phyloP scores from a whole-genome alignment of 768 basidiomycete genomes.

The Lentinula sp. region DNA sequence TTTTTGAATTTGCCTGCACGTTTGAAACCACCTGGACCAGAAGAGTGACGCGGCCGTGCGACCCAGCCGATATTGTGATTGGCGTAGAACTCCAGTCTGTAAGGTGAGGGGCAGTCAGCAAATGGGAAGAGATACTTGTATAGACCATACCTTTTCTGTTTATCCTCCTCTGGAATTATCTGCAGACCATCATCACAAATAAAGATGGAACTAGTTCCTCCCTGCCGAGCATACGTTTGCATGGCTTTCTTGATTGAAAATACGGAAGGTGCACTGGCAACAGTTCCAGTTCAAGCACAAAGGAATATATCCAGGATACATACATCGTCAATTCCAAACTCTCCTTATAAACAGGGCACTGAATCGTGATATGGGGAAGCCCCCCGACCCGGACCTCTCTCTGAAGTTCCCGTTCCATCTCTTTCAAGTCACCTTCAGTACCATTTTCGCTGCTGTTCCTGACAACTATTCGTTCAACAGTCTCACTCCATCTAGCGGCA shows the following conservation, averaged over 20 bases:
- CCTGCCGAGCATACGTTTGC: conserved; percentile 83
- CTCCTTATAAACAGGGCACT: conserved; percentile 88
- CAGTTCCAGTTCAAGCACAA: background rate
- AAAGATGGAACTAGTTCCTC: conserved; percentile 74
- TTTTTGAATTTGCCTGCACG: conserved; percentile 92
- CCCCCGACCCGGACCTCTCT: conserved; percentile 11
- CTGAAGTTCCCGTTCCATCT: background rate
- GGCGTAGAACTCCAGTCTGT: conserved; percentile 59
- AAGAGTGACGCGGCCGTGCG: conserved; percentile 69
- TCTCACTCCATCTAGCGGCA: background rate
- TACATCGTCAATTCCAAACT: conserved; percentile 69
- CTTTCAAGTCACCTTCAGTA: background rate
- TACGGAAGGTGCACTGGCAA: conserved; percentile 59
- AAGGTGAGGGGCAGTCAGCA: background rate
- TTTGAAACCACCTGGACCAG: conserved; percentile 79
- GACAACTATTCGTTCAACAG: background rate
- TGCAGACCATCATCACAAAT: conserved; percentile 84
- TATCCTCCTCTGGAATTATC: conserved; percentile 56
- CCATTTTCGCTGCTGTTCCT: background rate
- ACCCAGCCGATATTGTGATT: conserved; percentile 68
- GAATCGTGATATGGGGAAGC: conserved; percentile 74
- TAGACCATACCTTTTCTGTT: conserved; percentile 36
- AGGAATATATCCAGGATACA: background rate
- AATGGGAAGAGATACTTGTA: background rate
- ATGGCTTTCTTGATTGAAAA: conserved; percentile 79